Percentiles rank a stretch among this genome's conserved stretches.
phyloP scores from a whole-genome alignment of 169 alveolate species.

The Hepatocystis sp. region DNA sequence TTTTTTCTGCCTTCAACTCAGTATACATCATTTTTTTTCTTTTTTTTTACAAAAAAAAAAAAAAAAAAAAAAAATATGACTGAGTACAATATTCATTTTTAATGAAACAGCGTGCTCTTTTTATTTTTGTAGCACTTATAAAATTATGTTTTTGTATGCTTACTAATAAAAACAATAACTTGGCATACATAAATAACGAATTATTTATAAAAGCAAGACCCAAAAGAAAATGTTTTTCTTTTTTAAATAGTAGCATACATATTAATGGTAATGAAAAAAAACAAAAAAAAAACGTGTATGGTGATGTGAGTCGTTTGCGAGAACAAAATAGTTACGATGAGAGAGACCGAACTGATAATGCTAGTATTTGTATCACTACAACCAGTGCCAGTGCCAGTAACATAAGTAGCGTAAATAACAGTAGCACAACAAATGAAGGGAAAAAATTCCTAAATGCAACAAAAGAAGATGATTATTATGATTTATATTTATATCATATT shows the following conservation, averaged over 20 bases:
- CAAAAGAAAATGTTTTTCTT: too few species aligned
- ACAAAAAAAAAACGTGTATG: too few species aligned
- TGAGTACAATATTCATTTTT: constrained; percentile 7
- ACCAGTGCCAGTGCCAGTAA: too few species aligned
- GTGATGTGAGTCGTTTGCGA: too few species aligned
- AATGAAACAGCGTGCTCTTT: constrained; percentile 36
- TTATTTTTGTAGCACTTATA: constrained; percentile 15
- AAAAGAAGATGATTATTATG: constrained; percentile 49
- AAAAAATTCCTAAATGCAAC: constrained; percentile 30
- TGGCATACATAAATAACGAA: constrained; percentile 1
- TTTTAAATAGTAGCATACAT: too few species aligned
- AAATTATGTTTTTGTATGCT: constrained; percentile 21
- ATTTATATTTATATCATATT: constrained; percentile 58
- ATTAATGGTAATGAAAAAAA: too few species aligned
- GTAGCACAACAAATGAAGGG: too few species aligned
- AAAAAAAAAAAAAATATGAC: constrained; percentile 18
- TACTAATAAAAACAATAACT: constrained; percentile 16
- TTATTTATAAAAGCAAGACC: too few species aligned
- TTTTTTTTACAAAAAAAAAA: constrained; percentile 4
- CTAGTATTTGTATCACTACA: too few species aligned
- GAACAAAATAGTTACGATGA: too few species aligned
- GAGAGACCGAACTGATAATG: too few species aligned
- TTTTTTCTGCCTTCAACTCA: not conserved
- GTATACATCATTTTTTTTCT: not conserved
- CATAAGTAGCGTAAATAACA: too few species aligned